Percentiles rank a stretch among this genome's conserved stretches.
Evolutionary conservation across 345 rosid genomes (phyloP).

Genomic region (Lepidium africanum): DNA sequence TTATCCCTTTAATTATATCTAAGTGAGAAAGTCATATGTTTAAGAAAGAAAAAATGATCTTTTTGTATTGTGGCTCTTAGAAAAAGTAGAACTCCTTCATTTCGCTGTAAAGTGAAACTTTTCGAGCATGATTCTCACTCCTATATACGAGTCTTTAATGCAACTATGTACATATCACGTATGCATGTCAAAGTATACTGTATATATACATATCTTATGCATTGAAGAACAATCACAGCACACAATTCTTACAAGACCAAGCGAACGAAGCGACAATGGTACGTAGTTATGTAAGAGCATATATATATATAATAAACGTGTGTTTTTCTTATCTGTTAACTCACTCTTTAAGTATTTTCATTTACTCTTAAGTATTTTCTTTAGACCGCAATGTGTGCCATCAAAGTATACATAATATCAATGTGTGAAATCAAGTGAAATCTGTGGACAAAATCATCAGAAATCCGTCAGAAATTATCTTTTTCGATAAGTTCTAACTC

Average conservation of each 20-base stretch:
- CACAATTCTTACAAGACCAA: not conserved
- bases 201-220: not conserved
- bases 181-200: not conserved
- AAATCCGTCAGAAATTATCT: too few relatives aligned
- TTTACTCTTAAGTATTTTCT: not conserved
- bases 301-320: not conserved
- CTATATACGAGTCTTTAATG: not conserved
- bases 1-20: not conserved
- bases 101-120: constrained; percentile 9
- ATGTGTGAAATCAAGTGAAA: too few relatives aligned
- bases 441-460: too few relatives aligned
- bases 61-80: not conserved
- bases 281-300: not conserved
- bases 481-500: too few relatives aligned
- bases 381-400: not conserved
- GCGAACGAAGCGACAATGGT: not conserved
- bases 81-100: not conserved
- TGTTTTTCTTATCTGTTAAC: not conserved
- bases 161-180: not conserved
- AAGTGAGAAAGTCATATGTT: not conserved
- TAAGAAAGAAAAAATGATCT: not conserved
- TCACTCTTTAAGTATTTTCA: not conserved
- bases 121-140: constrained; percentile 6
- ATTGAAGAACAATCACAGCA: not conserved
- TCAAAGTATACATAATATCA: not conserved